Evolutionary conservation across 169 alveolate genomes (phyloP), one percentile per base, ranked within the genome.

Genomic region (Babesia sp.): DNA sequence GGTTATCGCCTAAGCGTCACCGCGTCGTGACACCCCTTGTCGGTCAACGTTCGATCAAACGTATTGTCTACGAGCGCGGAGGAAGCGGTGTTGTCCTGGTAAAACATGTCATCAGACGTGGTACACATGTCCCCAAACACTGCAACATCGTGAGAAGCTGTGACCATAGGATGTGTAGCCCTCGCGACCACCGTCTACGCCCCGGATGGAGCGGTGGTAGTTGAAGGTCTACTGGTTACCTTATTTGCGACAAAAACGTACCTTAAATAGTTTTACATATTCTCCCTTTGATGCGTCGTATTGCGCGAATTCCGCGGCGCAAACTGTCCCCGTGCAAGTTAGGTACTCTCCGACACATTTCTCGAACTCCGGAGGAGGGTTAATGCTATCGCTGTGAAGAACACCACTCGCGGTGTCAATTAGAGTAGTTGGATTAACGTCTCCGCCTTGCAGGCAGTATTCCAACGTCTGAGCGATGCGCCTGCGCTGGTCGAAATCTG

Each of bases 291-390:
- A 7, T 45, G 16, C 85, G 8, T 24, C 28, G 14, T 6, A 2
- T 24, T 73, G 33, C 1, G 36, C 48, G 8, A 73, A 18, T 11
- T 24, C 61, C n/a, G 60, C 51, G 37, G 59, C 0, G 28, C 71
- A 78, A 18, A 20, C 39, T 6, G 29, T 51, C 31, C 51, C 55
- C 8, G 86, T 66, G 42, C 79, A 67, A 26, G 54, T 58, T 11
- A 78, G 34, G 29, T 68, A 78, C 3, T 78, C 86, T 0, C 86
- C 86, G 1, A 69, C 14, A 51, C 86, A 78, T 42, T 68, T 59
- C 4, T 22, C 48, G 59, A 78, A 45, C 28, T 41, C 44, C 12
- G 76, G 50, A 14, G 71, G 71, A 16, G 86, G 86, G 48, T 29
- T 46, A 6, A 68, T 14, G 3, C 39, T 63, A 2, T 45, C 59